Conservation (phyloP, 192 early-diverging fungal genomes). For the Coemansia reversa region DNA sequence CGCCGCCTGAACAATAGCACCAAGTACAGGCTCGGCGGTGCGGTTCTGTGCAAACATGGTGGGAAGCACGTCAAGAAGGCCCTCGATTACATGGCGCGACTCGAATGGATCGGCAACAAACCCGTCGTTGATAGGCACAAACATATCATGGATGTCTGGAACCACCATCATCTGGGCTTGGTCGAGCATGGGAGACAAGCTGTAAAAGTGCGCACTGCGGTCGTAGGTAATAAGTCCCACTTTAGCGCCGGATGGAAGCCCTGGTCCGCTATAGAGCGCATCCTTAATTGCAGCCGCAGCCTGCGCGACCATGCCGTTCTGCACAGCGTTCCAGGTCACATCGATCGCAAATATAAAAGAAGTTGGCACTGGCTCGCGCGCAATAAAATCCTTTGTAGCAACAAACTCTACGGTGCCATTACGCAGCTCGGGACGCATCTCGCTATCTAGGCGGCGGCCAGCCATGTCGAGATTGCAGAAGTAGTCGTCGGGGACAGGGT, state of each 20-base stretch:
- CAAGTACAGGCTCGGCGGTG: slow-evolving; percentile 71
- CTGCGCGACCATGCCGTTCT: slow-evolving; percentile 76
- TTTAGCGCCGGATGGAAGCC: slow-evolving; percentile 59
- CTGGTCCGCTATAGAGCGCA: slow-evolving; percentile 63
- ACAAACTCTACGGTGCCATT: slow-evolving; percentile 90
- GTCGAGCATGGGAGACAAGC: slow-evolving; percentile 76
- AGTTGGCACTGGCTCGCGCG: slow-evolving; percentile 64
- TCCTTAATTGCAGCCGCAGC: slow-evolving; percentile 66
- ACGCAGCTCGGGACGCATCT: slow-evolving; percentile 83
- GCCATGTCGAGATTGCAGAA: slow-evolving; percentile 94
- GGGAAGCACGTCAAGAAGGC: slow-evolving; percentile 78
- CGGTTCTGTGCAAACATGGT: slow-evolving; percentile 79
- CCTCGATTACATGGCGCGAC: slow-evolving; percentile 76
- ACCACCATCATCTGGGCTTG: slow-evolving; percentile 95
- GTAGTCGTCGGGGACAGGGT: slow-evolving; percentile 81
- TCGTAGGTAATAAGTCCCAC: slow-evolving; percentile 93
- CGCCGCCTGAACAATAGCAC: slow-evolving; percentile 76
- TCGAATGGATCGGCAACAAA: slow-evolving; percentile 85
- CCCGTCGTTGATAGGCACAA: slow-evolving; percentile 90
- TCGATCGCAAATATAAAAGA: slow-evolving; percentile 93
- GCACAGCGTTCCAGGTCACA: slow-evolving; percentile 84
- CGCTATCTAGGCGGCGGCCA: slow-evolving; percentile 80
- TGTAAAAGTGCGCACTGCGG: slow-evolving; percentile 91
- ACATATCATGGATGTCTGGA: slow-evolving; percentile 86
- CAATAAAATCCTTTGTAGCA: slow-evolving; percentile 69